Evolutionary conservation across 176 grass and related monocot genomes (phyloP).

Genomic region (maize (Zea mays)): Zm-B73-REFERENCE-NAM-5.0 NC_050101.1:123066001-123066500

Average conservation of each 20-base stretch:
- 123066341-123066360: background rate
- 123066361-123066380: background rate
- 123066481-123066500: no score
- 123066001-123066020: no score
- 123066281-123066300: slow-evolving; percentile 1
- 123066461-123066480: background rate
- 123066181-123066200: slow-evolving; percentile 13
- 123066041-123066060: no score
- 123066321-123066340: background rate
- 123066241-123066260: background rate
- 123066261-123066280: slow-evolving; percentile 14
- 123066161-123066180: background rate
- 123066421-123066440: background rate
- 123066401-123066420: background rate
- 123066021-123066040: no score
- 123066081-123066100: no score
- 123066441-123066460: background rate
- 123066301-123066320: background rate
- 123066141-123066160: no score
- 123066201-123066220: slow-evolving; percentile 7
- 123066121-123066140: no score
- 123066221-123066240: slow-evolving; percentile 19
- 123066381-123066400: background rate
- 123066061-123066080: no score
- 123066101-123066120: no score